Base-by-base conservation (phyloP, 78 protist species). In the Parvularia atlantis region DNA sequence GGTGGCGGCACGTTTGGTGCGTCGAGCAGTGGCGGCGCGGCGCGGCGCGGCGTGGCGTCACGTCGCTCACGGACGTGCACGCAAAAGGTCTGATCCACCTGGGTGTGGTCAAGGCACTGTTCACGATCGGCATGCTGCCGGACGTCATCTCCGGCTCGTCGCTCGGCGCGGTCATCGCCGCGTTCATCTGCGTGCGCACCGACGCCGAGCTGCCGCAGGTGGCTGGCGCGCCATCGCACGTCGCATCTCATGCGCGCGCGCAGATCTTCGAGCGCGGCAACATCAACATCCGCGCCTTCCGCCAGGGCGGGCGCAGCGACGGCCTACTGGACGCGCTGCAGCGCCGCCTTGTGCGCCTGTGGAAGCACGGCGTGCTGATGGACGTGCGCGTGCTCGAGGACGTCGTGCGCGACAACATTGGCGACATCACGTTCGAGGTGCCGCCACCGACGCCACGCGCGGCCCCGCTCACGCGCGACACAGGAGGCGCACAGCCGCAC, bases 1-100 rank as follows among this genome's bases (percentile, higher is more conserved):
- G 90, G 90, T 56, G 90, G 90, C 33, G 84, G 78, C 1, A 69
- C 76, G 5, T 65, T 77, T 7, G 75, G 72, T 20, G 83, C 84
- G 19, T 60, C 80, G 54, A 36, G 31, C 30, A 62, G 71, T 86
- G 24, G 28, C 50, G 31, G 40, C 71, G 26, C 10, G n/a, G n/a
- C n/a, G n/a, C n/a, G n/a, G n/a, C n/a, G n/a, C n/a, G n/a, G n/a
- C n/a, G n/a, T n/a, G n/a, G n/a, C n/a, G n/a, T n/a, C n/a, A n/a
- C n/a, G n/a, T n/a, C n/a, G n/a, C n/a, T n/a, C n/a, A n/a, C n/a
- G n/a, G n/a, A n/a, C n/a, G n/a, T n/a, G n/a, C n/a, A n/a, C n/a
- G n/a, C n/a, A n/a, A n/a, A n/a, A 41, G 46, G 46, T 9, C 6
- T 26, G 36, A 44, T 44, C 73, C 91, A 87, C 54, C 0, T 71